phyloP scores from a whole-genome alignment of 2,329 filamentous ascomycete genomes.

The Lasiodiplodia theobromae region DNA sequence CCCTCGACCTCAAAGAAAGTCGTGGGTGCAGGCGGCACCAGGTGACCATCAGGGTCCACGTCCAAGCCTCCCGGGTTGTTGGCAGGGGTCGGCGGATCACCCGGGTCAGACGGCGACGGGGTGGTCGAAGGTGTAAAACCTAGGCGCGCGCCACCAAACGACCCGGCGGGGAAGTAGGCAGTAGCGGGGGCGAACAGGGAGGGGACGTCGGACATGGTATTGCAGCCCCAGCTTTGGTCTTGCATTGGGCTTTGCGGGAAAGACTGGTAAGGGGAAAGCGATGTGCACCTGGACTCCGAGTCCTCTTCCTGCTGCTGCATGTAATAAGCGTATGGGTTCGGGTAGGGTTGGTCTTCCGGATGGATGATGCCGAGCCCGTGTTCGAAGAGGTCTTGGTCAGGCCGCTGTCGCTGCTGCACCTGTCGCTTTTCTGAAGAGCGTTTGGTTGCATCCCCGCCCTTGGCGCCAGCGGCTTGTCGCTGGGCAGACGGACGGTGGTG shows the following conservation, averaged over 20 bases:
- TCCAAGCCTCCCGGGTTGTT: conserved; percentile 13
- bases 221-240: conserved; percentile 8
- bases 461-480: conserved; percentile 54
- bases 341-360: conserved; percentile 1
- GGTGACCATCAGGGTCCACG: conserved; percentile 8
- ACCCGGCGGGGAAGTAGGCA: not conserved
- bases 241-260: conserved; percentile 13
- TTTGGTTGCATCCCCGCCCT: conserved; percentile 53
- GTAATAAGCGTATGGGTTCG: not conserved
- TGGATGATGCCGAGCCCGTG: not conserved
- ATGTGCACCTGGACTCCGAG: not conserved
- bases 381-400: conserved; percentile 2
- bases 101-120: conserved; percentile 8
- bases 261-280: conserved; percentile 1
- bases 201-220: conserved; percentile 2
- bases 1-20: conserved; percentile 8
- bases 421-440: not conserved
- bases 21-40: not conserved
- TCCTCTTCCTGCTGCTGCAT: not conserved
- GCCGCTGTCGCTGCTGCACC: not conserved
- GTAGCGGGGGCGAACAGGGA: not conserved
- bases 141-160: not conserved
- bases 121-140: not conserved
- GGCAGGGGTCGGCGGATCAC: not conserved
- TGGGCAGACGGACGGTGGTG: conserved; percentile 42